These are phyloP conservation scores for Boeremia exigua DNA, from an alignment of 2,329 filamentous ascomycete genomes.

Conservation along the genomic window DNA sequence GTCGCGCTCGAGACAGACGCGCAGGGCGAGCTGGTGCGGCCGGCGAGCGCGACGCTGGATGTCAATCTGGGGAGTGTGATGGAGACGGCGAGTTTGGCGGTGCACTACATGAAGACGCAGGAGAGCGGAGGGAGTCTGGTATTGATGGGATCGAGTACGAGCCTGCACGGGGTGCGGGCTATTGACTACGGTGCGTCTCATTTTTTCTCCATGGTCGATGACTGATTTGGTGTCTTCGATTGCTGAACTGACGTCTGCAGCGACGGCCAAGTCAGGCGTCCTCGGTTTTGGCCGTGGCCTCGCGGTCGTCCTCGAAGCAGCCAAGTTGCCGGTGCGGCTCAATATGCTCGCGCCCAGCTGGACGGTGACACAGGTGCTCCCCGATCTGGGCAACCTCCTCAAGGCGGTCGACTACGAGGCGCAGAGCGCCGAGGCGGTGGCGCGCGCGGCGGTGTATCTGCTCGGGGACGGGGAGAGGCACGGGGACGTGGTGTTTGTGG, in stretches of 20 bases:
- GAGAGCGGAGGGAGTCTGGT: conserved; percentile 60
- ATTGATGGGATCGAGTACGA: conserved; percentile 59
- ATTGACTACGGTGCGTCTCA: conserved; percentile 57
- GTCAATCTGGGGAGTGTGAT: conserved; percentile 59
- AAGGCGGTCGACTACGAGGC: conserved; percentile 40
- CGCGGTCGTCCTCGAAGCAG: conserved; percentile 45
- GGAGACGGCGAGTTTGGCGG: conserved; percentile 57
- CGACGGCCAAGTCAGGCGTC: conserved; percentile 62
- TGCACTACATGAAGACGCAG: conserved; percentile 59
- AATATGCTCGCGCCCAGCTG: conserved; percentile 64
- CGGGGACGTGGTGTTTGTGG: conserved; percentile 61
- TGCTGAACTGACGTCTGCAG: conserved; percentile 32
- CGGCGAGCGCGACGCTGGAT: conserved; percentile 53
- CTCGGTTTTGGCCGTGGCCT: conserved; percentile 61
- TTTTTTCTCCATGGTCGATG: neutral
- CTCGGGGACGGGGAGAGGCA: conserved; percentile 58
- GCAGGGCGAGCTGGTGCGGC: conserved; percentile 58
- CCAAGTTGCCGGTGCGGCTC: conserved; percentile 57
- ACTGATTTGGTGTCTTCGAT: too few species aligned
- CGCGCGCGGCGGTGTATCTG: conserved; percentile 56
- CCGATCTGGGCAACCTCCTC: conserved; percentile 51
- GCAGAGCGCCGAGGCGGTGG: conserved; percentile 58
- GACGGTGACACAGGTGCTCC: conserved; percentile 60
- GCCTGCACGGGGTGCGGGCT: conserved; percentile 58
- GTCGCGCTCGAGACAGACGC: conserved; percentile 56